Evolutionary conservation across 163 green algal species (phyloP).

Genomic region (Scenedesmus sp.): DNA sequence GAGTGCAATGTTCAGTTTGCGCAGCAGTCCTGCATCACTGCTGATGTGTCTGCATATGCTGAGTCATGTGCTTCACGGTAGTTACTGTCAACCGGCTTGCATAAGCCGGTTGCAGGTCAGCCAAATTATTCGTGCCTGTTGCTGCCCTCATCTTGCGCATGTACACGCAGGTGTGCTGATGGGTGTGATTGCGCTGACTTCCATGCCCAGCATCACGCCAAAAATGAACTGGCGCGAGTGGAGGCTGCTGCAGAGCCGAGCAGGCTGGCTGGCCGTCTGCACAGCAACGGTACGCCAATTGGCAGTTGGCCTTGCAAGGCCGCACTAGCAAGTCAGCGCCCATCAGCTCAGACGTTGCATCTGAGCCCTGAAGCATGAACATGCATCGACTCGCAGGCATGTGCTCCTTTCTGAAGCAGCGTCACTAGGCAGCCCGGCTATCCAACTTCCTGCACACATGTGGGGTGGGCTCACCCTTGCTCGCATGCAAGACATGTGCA

Average conservation of each 20-base stretch:
- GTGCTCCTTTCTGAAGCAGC: no score
- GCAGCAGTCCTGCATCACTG: no score
- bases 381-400: no score
- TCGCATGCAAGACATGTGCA: no score
- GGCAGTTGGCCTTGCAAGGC: not conserved
- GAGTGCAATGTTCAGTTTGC: no score
- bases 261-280: conserved; percentile 26
- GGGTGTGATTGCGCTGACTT: conserved; percentile 42
- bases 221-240: conserved; percentile 52
- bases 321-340: not conserved
- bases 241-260: conserved; percentile 41
- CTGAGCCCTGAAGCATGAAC: no score
- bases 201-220: conserved; percentile 40
- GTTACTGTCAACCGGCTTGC: no score
- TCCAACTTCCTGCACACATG: no score
- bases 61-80: no score
- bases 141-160: not conserved
- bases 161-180: conserved; percentile 21
- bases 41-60: no score
- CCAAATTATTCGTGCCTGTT: not conserved
- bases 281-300: conserved; percentile 4
- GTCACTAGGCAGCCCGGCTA: no score
- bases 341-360: not conserved
- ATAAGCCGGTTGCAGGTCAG: not conserved
- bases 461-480: no score